phyloP scores from a whole-genome alignment of 2,329 filamentous ascomycete genomes.

The Clathrospora elynae region DNA sequence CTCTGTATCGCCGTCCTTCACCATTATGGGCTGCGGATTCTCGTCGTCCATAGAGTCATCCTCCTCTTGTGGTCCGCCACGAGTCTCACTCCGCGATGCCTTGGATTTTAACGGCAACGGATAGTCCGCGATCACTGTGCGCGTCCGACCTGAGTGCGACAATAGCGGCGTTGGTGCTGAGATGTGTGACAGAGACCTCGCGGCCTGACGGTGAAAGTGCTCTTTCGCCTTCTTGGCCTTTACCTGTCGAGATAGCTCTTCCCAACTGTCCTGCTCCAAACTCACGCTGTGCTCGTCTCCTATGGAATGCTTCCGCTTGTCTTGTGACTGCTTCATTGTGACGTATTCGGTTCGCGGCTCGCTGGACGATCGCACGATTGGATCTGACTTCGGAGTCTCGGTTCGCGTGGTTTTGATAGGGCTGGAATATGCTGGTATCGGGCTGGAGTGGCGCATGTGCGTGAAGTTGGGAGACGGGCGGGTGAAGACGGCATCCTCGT shows the following conservation, averaged over 20 bases:
- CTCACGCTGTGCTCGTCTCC: constrained; percentile 17
- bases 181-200: constrained; percentile 32
- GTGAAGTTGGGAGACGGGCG: constrained; percentile 54
- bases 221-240: constrained; percentile 26
- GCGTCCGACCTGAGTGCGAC: constrained; percentile 18
- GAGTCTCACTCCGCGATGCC: constrained; percentile 1
- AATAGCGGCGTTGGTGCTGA: constrained; percentile 32
- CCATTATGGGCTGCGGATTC: constrained; percentile 17
- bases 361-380: constrained; percentile 39
- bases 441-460: constrained; percentile 45
- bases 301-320: constrained; percentile 38
- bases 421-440: constrained; percentile 45
- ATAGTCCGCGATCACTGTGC: constrained; percentile 22
- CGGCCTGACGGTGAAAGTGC: constrained; percentile 29
- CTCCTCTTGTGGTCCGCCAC: constrained; percentile 24
- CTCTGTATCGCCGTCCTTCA: constrained; percentile 24
- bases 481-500: constrained; percentile 53
- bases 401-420: constrained; percentile 40
- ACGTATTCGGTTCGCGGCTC: constrained; percentile 52
- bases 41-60: constrained; percentile 33
- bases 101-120: constrained; percentile 35
- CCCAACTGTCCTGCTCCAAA: constrained; percentile 39
- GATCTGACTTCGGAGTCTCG: constrained; percentile 28
- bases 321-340: constrained; percentile 54
- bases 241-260: constrained; percentile 31